These are phyloP conservation scores for Kwoniella pini DNA, from an alignment of 768 basidiomycete genomes.

Conservation along the genomic window DNA sequence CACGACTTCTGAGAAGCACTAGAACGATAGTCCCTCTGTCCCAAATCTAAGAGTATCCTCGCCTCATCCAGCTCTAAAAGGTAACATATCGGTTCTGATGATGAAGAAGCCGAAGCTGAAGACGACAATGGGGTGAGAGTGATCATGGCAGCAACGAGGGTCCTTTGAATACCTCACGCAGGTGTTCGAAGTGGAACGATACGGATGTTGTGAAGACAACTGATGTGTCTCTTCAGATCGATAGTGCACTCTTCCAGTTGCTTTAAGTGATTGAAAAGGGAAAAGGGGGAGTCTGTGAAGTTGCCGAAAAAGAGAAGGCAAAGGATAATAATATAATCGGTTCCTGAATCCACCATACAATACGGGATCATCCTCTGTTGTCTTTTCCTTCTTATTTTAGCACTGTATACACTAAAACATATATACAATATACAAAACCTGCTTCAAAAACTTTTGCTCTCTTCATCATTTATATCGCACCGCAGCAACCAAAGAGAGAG, in stretches of 20 bases:
- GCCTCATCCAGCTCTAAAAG: conserved; percentile 93
- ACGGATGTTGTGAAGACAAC: no score
- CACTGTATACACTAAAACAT: no score
- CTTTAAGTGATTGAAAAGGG: no score
- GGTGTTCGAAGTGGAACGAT: neutral
- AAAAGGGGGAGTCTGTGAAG: neutral
- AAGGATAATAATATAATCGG: neutral
- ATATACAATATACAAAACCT: neutral
- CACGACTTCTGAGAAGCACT: conserved; percentile 31
- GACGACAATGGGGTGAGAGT: conserved; percentile 90
- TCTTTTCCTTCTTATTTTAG: neutral
- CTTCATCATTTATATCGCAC: neutral
- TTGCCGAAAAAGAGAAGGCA: neutral
- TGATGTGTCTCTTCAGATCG: no score
- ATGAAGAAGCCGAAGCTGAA: conserved; percentile 47
- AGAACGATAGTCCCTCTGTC: conserved; percentile 59
- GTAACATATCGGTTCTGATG: conserved; percentile 68
- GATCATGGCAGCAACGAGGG: conserved; percentile 64
- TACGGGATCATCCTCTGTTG: neutral
- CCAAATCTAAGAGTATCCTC: conserved; percentile 89
- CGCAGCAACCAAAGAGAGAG: no score
- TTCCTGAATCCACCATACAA: neutral
- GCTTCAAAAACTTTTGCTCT: neutral
- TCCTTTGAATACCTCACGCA: neutral
- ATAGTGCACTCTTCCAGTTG: no score